Evolutionary conservation across 495 filamentous ascomycete genomes (phyloP), one percentile per base, ranked within the genome.

Genomic region (Pseudevernia furfuracea): DNA sequence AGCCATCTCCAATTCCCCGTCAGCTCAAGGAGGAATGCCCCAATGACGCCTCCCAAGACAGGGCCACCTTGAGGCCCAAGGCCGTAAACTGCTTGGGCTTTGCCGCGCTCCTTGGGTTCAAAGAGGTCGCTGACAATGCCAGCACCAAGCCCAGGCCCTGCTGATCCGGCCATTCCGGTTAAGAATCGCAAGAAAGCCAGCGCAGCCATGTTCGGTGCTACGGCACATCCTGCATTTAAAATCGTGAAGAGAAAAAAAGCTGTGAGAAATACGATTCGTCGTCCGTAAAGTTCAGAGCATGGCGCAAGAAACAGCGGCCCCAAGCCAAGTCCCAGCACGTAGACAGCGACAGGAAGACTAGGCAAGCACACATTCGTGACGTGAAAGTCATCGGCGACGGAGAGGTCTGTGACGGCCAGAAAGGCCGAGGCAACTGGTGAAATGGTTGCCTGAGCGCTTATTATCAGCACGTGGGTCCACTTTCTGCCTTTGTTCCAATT

Each of bases 41-140:
- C 44, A 46, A 46, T 46, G 21, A 46, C 19, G n/a, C 21, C 21
- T 9, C 44, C 44, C 9, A 46, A n/a, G 4, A 46, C 8, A 87
- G 63, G 63, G 25, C 85, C 79, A 52, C 87, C 67, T 55, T 82
- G 66, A 53, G 85, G 85, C 0, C 74, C 74, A 1, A 87, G 70
- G 36, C 69, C 75, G 71, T 84, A 84, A 6, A 85, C 72, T 37
- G 74, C 75, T 38, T 85, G 77, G 10, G 86, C 84, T 39, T 56
- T 66, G 3, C 58, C 59, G 28, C 63, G 41, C 1, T 66, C 43
- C 36, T 41, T 48, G 19, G 23, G 58, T n/a, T 11, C 21, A 39
- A 66, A 68, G 23, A 66, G 52, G 41, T 68, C 67, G 12, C 67
- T 41, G 14, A 68, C 21, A 39, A 52, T 30, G 28, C 34, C 67